A percentile compares a stretch with the other conserved stretches of the same genome.
phyloP scores from a whole-genome alignment of 2,329 filamentous ascomycete species.

The Mycocentrospora acerina region DNA sequence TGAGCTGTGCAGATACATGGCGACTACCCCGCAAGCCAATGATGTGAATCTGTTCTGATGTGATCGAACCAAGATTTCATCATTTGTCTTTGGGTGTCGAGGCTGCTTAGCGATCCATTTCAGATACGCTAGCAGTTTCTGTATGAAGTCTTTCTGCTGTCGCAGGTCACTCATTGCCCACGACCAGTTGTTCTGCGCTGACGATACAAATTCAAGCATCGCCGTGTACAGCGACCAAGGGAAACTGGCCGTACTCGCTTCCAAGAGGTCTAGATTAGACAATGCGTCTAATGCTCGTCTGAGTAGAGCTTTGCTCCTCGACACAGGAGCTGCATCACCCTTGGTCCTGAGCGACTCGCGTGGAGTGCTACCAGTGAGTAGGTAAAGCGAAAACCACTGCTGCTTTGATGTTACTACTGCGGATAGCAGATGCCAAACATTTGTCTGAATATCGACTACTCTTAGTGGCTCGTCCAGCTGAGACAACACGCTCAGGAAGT shows the following conservation, averaged over 20 bases:
- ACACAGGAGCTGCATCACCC: slow-evolving; percentile 42
- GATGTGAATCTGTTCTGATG: slow-evolving; percentile 65
- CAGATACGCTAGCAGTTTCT: slow-evolving; percentile 70
- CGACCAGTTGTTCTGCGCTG: slow-evolving; percentile 91
- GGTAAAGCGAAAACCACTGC: slow-evolving; percentile 92
- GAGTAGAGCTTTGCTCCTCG: slow-evolving; percentile 67
- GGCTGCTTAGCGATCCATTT: slow-evolving; percentile 43
- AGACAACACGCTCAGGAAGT: slow-evolving; percentile 78
- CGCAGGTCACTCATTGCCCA: slow-evolving; percentile 85
- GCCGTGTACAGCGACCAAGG: slow-evolving; percentile 61
- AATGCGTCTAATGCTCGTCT: slow-evolving; percentile 72
- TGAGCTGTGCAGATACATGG: slow-evolving; percentile 85
- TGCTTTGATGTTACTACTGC: slow-evolving; percentile 85
- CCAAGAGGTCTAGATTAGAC: slow-evolving; percentile 63
- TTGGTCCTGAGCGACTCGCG: slow-evolving; percentile 67
- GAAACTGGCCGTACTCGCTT: slow-evolving; percentile 46
- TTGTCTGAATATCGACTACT: slow-evolving; percentile 63
- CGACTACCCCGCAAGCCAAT: slow-evolving; percentile 81
- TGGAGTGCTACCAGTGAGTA: slow-evolving; percentile 85
- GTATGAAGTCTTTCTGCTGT: slow-evolving; percentile 72
- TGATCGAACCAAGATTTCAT: slow-evolving; percentile 26
- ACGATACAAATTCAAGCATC: slow-evolving; percentile 82
- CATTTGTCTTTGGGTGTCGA: slow-evolving; percentile 24
- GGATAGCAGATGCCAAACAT: slow-evolving; percentile 83
- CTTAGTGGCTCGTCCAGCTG: slow-evolving; percentile 75